phyloP scores from a whole-genome alignment of 176 grass and related monocot species.

The Tuctoria greenei region DNA sequence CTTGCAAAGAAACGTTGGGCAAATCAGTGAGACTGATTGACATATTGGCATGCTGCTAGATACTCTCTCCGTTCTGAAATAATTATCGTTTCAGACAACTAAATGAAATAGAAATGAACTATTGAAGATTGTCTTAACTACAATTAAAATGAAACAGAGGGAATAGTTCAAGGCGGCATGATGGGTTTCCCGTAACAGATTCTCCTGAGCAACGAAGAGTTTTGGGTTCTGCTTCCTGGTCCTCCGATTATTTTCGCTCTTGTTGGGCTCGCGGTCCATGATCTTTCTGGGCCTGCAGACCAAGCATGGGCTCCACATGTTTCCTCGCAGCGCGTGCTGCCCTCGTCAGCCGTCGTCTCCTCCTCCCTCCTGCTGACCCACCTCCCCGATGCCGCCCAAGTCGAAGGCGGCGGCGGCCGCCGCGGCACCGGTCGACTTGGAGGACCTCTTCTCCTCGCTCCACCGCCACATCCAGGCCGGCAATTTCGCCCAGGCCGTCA shows the following conservation, averaged over 20 bases:
- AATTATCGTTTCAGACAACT: too few relatives aligned
- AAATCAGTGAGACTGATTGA: not conserved
- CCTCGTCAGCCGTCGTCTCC: not conserved
- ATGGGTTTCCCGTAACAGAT: not conserved
- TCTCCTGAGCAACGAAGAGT: not conserved
- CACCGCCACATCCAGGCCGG: slow-evolving; percentile 58
- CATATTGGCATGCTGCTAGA: not conserved
- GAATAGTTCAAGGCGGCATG: not conserved
- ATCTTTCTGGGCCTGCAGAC: not conserved
- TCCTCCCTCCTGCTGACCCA: not conserved
- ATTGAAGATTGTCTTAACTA: too few relatives aligned
- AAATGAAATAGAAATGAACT: too few relatives aligned
- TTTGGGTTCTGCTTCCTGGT: not conserved
- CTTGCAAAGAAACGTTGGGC: not conserved
- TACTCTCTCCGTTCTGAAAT: too few relatives aligned
- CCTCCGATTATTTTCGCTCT: too few relatives aligned
- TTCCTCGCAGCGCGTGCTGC: slow-evolving; percentile 11
- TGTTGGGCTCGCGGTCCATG: not conserved
- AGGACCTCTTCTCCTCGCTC: slow-evolving; percentile 79
- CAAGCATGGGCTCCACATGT: not conserved
- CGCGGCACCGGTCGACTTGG: slow-evolving; percentile 46
- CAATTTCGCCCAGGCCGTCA: slow-evolving; percentile 53
- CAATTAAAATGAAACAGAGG: too few relatives aligned
- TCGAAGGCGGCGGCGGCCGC: slow-evolving; percentile 51
- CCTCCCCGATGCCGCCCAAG: slow-evolving; percentile 65